Base-by-base conservation (phyloP, 2,329 filamentous ascomycete species). In the Neocucurbitaria cava region DNA sequence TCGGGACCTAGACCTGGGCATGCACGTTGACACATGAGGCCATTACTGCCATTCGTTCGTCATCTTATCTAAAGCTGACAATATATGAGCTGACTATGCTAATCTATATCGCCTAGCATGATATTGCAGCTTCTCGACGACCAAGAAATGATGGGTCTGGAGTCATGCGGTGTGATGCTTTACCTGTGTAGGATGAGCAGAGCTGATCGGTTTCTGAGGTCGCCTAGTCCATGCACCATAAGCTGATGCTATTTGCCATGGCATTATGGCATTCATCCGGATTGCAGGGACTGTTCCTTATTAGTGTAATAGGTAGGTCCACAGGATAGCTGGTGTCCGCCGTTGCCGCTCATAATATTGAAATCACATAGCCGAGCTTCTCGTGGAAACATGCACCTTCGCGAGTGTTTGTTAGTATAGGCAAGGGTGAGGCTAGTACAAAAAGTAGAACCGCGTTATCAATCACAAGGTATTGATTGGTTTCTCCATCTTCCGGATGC, bases 31-130 rank as follows among this genome's bases (percentile, higher is more conserved):
- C 46, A 21, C 35, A 46, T 52, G 28, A 33, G 26, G 6, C 43
- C 38, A 24, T 39, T 26, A 23, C 8, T 56, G 47, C 52, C 13
- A 59, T 63, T 46, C 43, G 55, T 52, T 54, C 45, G 26, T 59
- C 58, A 52, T 40, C 51, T 49, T 47, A 46, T 38, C 36, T 3
- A 20, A 44, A 23, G 42, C 57, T 59, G 52, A 54, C 44, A 38
- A 30, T 41, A 10, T 41, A 38, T 26, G 36, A 49, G 50, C 49
- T 61, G 47, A 56, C 40, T 28, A 41, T 49, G 36, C 49, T 40
- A 36, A 50, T 35, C 21, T 20, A 44, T 49, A 20, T 46, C 43
- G 21, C 20, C 13, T 40, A 9, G 24, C 24, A 5, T 26, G 24
- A n/a, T 13, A 40, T 15, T 23, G 10, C 21, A 40, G 38, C 20